Conservation (phyloP, 2,329 filamentous ascomycete species). For the Aureobasidium sp. region DNA sequence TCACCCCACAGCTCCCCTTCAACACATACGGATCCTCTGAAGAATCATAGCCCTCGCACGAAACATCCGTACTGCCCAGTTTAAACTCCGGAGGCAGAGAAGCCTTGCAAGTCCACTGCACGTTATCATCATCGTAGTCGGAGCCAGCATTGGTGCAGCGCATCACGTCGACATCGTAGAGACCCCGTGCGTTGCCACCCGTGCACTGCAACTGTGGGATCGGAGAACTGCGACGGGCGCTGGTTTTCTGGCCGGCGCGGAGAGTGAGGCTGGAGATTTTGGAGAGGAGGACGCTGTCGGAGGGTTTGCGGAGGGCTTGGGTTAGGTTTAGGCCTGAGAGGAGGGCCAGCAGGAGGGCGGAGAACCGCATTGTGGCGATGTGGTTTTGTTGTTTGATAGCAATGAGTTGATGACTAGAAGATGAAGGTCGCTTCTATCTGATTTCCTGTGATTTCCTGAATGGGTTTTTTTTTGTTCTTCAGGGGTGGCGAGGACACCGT, state of each 20-base stretch:
- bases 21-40: conserved; percentile 77
- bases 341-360: conserved; percentile 1
- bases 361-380: neutral
- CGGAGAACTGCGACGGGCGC: conserved; percentile 64
- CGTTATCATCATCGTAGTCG: conserved; percentile 68
- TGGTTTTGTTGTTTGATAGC: neutral
- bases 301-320: conserved; percentile 12
- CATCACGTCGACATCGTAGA: conserved; percentile 72
- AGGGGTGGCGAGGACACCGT: conserved; percentile 14
- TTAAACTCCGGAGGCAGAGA: conserved; percentile 55
- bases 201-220: conserved; percentile 68
- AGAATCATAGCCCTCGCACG: conserved; percentile 78
- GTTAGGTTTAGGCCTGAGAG: conserved; percentile 16
- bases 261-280: conserved; percentile 73
- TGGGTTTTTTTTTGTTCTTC: neutral
- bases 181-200: conserved; percentile 49
- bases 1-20: conserved; percentile 84
- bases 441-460: neutral
- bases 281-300: conserved; percentile 50
- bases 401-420: neutral
- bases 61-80: conserved; percentile 78
- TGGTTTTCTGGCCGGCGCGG: conserved; percentile 57
- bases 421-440: neutral
- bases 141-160: conserved; percentile 80
- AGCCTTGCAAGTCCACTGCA: conserved; percentile 86